Conservation (phyloP, 1,284 basidiomycete species). For the Naganishia albida region DNA sequence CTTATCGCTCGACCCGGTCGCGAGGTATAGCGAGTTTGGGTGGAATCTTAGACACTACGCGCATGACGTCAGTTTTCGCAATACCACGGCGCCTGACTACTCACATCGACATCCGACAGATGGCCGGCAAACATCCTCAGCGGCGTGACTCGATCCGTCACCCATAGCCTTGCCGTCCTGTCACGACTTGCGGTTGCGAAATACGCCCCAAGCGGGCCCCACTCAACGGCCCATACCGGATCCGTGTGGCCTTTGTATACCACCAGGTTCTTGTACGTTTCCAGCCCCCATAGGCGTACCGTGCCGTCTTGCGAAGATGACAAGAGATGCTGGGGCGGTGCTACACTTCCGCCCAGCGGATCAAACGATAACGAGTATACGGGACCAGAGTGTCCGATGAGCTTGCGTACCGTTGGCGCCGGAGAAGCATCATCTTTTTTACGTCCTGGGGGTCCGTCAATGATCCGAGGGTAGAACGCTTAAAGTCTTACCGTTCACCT, state of each 20-base stretch:
- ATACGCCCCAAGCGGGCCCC: constrained; percentile 97
- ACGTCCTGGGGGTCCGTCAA: too few species aligned
- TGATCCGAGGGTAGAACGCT: too few species aligned
- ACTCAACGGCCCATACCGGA: constrained; percentile 97
- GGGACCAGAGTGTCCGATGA: constrained; percentile 94
- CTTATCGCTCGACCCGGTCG: constrained; percentile 94
- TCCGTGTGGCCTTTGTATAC: constrained; percentile 90
- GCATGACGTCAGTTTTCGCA: too few species aligned
- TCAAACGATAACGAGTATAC: constrained; percentile 95
- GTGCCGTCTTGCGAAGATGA: constrained; percentile 94
- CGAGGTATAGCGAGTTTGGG: constrained; percentile 95
- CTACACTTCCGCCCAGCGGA: constrained; percentile 80
- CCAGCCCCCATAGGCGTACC: constrained; percentile 89
- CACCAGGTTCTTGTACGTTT: constrained; percentile 90
- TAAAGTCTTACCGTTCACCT: constrained; percentile 12
- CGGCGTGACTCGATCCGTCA: constrained; percentile 83
- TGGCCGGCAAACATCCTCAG: constrained; percentile 94
- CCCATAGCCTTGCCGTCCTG: constrained; percentile 93
- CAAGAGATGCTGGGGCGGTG: constrained; percentile 81
- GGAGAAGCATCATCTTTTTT: constrained; percentile 63
- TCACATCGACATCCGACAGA: constrained; percentile 92
- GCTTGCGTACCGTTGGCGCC: constrained; percentile 79
- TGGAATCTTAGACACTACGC: constrained; percentile 92
- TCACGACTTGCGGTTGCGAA: constrained; percentile 95
- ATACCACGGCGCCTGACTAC: constrained; percentile 50